phyloP scores from a whole-genome alignment of 257 asterid species.

The Ocimum tenuiflorum region DNA sequence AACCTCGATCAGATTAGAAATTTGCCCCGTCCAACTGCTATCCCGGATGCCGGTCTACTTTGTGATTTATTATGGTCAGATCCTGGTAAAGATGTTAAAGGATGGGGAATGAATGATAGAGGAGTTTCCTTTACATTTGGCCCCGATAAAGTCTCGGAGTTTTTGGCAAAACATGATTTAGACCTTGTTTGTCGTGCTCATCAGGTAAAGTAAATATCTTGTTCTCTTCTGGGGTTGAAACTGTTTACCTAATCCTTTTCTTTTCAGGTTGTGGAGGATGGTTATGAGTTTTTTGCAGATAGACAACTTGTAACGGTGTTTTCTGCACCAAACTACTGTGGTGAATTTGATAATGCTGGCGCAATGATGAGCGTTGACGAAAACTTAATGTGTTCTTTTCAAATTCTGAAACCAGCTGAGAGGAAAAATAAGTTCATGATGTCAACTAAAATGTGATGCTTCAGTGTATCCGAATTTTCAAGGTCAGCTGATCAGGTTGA shows the following conservation, averaged over 20 bases:
- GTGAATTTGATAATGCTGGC: too few relatives aligned
- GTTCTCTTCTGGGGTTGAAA: not conserved
- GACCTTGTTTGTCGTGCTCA: constrained; percentile 63
- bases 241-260: not conserved
- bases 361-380: too few relatives aligned
- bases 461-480: constrained; percentile 12
- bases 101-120: constrained; percentile 66
- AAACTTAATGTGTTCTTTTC: too few relatives aligned
- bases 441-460: constrained; percentile 47
- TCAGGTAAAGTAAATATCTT: constrained; percentile 35
- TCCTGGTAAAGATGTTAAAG: constrained; percentile 53
- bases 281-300: constrained; percentile 53
- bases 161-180: constrained; percentile 45
- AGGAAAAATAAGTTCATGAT: constrained; percentile 47
- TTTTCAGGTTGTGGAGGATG: constrained; percentile 53
- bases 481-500: constrained; percentile 36
- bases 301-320: constrained; percentile 47
- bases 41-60: constrained; percentile 54
- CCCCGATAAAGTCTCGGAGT: constrained; percentile 51
- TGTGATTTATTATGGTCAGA: constrained; percentile 59
- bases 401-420: constrained; percentile 22
- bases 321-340: too few relatives aligned
- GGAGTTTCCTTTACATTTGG: constrained; percentile 60
- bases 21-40: constrained; percentile 51
- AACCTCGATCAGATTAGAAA: constrained; percentile 43